Evolutionary conservation across 257 asterid genomes (phyloP).

Genomic region (Rehmannia glutinosa): DNA sequence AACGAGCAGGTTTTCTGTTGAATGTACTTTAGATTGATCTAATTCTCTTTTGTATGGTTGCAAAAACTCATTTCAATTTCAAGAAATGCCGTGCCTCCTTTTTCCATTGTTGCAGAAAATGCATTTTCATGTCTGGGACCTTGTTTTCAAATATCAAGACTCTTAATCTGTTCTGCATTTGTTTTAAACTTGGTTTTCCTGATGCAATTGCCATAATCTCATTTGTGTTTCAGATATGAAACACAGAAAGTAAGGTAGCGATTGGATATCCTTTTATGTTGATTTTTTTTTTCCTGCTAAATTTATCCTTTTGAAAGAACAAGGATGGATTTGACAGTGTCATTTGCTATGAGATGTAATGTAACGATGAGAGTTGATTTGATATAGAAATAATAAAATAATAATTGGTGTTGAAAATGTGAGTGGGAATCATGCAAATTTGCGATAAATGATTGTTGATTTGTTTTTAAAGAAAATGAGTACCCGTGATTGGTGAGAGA

Average conservation of each 20-base stretch:
- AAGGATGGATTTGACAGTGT: no score
- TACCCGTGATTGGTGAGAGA: no score
- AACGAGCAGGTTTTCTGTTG: background rate
- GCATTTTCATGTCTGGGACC: background rate
- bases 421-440: no score
- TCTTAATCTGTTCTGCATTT: background rate
- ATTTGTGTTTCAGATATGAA: constrained; percentile 1
- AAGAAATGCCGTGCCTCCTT: constrained; percentile 12
- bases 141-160: background rate
- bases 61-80: constrained; percentile 8
- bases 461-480: no score
- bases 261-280: background rate
- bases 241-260: background rate
- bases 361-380: no score
- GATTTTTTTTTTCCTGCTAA: background rate
- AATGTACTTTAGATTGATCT: constrained; percentile 8
- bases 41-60: constrained; percentile 4
- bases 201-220: background rate
- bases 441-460: no score
- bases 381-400: no score
- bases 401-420: no score
- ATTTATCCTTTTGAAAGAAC: no score
- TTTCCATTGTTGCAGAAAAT: no score
- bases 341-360: no score
- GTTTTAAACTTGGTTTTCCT: background rate